Evolutionary conservation across 495 filamentous ascomycete species (phyloP).

Genomic region (Aspergillus nidulans): DNA sequence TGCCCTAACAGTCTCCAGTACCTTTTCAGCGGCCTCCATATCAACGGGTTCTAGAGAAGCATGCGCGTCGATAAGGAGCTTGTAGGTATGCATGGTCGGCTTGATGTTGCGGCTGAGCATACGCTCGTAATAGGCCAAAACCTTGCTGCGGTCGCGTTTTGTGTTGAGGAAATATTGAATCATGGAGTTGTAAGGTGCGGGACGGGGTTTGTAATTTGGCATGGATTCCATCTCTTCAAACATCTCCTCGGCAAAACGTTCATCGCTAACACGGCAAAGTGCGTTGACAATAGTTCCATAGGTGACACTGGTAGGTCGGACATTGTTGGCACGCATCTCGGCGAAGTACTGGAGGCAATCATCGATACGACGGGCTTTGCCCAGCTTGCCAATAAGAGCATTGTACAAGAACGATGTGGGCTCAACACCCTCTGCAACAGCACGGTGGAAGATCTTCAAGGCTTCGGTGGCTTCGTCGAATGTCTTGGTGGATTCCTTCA

Average conservation of each 20-base stretch:
- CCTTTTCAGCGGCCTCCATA: conserved; percentile 81
- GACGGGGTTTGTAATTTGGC: conserved; percentile 97
- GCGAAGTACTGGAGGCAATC: conserved; percentile 97
- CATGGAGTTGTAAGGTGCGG: conserved; percentile 96
- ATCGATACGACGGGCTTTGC: conserved; percentile 94
- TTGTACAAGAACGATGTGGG: conserved; percentile 98
- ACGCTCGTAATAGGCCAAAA: conserved; percentile 91
- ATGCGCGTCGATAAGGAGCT: conserved; percentile 93
- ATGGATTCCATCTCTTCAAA: conserved; percentile 99
- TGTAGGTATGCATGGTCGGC: conserved; percentile 94
- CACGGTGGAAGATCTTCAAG: conserved; percentile 92
- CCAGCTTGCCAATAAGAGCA: conserved; percentile 95
- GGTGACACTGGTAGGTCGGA: conserved; percentile 94
- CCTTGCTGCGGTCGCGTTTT: conserved; percentile 90
- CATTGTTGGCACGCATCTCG: conserved; percentile 89
- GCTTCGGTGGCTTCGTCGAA: conserved; percentile 97
- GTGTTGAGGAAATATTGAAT: conserved; percentile 99
- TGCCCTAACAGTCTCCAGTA: conserved; percentile 72
- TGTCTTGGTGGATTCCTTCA: conserved; percentile 94
- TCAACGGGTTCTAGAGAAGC: conserved; percentile 91
- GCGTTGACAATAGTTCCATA: conserved; percentile 98
- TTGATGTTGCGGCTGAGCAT: conserved; percentile 85
- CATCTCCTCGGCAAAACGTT: conserved; percentile 94
- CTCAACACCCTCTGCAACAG: conserved; percentile 89
- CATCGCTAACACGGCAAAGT: conserved; percentile 92